phyloP scores from a whole-genome alignment of 768 basidiomycete genomes.

The Suillus cothurnatus region DNA sequence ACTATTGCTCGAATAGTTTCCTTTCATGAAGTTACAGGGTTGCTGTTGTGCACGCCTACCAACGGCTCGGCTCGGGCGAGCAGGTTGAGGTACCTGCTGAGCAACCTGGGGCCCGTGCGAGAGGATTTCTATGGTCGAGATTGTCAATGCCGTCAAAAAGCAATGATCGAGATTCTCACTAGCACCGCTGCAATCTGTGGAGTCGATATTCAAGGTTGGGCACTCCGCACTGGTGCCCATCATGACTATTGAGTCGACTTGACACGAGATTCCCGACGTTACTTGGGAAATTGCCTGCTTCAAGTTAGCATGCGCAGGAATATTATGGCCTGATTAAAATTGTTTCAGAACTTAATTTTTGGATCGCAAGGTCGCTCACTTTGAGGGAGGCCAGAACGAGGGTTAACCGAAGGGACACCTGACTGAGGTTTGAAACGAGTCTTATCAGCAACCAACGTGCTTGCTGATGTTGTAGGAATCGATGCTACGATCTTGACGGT shows the following conservation, averaged over 20 bases:
- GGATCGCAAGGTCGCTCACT: neutral
- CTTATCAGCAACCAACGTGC: too few species aligned
- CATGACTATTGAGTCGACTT: neutral
- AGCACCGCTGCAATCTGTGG: neutral
- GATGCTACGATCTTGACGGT: neutral
- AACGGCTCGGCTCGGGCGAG: neutral
- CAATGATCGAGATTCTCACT: neutral
- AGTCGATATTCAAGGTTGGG: neutral
- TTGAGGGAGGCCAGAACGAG: neutral
- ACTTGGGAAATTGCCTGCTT: neutral
- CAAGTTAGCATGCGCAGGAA: neutral
- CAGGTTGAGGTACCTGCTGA: neutral
- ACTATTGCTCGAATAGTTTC: neutral
- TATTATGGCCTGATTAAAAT: neutral
- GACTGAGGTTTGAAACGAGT: neutral
- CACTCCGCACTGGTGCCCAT: neutral
- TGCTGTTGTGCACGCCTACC: neutral
- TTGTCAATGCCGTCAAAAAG: neutral
- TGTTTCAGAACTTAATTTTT: too few species aligned
- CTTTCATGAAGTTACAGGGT: neutral
- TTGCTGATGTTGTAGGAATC: neutral
- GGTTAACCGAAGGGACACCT: neutral
- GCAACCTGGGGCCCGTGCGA: neutral
- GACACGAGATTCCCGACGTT: neutral
- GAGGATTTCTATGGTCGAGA: neutral